Conservation (phyloP, 2,329 filamentous ascomycete species). For the Monosporascus sp. region DNA sequence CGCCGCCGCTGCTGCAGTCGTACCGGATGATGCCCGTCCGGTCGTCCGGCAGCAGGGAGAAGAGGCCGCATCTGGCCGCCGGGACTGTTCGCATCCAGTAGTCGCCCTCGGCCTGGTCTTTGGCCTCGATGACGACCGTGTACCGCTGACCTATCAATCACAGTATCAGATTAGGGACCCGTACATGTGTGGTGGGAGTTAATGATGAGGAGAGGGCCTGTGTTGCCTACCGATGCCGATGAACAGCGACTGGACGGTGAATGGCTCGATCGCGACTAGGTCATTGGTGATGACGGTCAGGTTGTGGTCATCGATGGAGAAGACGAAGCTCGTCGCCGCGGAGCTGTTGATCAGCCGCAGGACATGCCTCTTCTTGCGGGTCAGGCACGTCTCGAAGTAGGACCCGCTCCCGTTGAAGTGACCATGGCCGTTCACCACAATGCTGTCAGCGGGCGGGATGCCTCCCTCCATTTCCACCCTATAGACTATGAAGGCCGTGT, state of each 20-base stretch:
- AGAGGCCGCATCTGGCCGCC: slow-evolving; percentile 8
- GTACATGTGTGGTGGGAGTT: too few relatives aligned
- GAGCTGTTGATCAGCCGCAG: slow-evolving; percentile 40
- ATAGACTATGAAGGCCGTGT: slow-evolving; percentile 13
- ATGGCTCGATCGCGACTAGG: slow-evolving; percentile 43
- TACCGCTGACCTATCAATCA: slow-evolving; percentile 30
- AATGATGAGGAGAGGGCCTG: slow-evolving; percentile 17
- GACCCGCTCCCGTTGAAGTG: slow-evolving; percentile 11
- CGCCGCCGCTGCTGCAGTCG: slow-evolving; percentile 9
- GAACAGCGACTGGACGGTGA: slow-evolving; percentile 38
- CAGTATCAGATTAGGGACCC: neutral
- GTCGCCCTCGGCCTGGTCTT: slow-evolving; percentile 10
- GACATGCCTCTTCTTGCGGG: slow-evolving; percentile 33
- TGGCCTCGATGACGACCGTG: slow-evolving; percentile 15
- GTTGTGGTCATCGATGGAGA: slow-evolving; percentile 41
- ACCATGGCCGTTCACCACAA: slow-evolving; percentile 31
- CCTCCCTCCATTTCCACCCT: slow-evolving; percentile 8
- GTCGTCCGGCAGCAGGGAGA: slow-evolving; percentile 8
- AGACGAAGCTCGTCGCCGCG: slow-evolving; percentile 36
- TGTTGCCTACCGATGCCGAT: slow-evolving; percentile 34
- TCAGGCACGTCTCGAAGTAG: slow-evolving; percentile 24
- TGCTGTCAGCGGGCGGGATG: slow-evolving; percentile 18
- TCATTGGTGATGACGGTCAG: slow-evolving; percentile 43
- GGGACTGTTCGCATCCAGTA: slow-evolving; percentile 25
- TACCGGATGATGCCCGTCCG: slow-evolving; percentile 22